Evolutionary conservation across 2,329 filamentous ascomycete genomes (phyloP), one percentile per base, ranked within the genome.

Genomic region (Venturiaceae sp.): DNA sequence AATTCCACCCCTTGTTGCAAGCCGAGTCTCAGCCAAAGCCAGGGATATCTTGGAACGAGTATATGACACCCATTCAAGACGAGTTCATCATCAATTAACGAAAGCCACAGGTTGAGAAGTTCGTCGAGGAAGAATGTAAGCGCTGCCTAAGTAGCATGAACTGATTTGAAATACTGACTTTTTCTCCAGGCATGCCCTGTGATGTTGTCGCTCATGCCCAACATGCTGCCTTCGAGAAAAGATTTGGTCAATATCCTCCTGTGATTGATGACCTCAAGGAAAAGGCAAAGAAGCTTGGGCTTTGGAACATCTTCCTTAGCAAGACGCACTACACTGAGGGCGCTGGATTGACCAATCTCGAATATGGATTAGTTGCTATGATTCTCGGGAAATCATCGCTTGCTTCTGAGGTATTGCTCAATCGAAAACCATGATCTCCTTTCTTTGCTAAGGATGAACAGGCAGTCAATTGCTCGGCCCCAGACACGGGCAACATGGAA

Each of bases 281-380:
- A 63, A 88, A 91, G 72, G 94, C 92, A 46, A 83, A 80, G 68
- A 81, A 87, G 65, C 81, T 96, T 26, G 94, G 92, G 1, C 80
- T 99, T 47, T 99, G 94, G 94, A 99, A 99, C 76, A 88, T 99
- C 86, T 99, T 99, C 80, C 75, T 99, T 65, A 90, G 94, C 63
- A 92, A 88, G 77, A 91, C 86, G 66, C 91, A 96, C 75, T 97
- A 96, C 81, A 90, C 87, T 72, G 90, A 96, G 76, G 95, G 91
- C 1, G 91, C 92, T 26, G 94, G 94, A 34, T 96, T 90, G 77
- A 90, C 85, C 61, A 99, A 97, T 75, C 79, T 99, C 62, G 94
- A 99, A 75, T 99, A 99, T 71, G 94, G 92, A 13, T 78, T 99
- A 66, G 97, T 97, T 92, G 94, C 94, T 19, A 94, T 97, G 77